These are phyloP conservation scores for Phoenix dactylifera DNA, from an alignment of 176 grass and related monocot species.

Conservation along the genomic window DNA sequence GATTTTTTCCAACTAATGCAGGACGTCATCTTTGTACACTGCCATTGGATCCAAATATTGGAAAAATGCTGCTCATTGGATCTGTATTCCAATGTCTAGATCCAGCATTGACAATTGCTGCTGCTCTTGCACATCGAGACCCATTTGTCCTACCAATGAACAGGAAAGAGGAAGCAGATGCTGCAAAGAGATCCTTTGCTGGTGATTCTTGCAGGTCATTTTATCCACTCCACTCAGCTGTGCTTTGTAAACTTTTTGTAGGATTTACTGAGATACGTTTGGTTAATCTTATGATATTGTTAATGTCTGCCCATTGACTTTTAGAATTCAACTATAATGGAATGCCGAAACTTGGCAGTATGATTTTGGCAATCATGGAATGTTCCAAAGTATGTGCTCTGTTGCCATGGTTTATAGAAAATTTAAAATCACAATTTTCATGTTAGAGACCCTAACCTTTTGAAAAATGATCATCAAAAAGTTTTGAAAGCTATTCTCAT, in stretches of 20 bases:
- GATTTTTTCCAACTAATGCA: constrained; percentile 26
- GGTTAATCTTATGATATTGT: no score
- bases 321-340: no score
- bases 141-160: constrained; percentile 94
- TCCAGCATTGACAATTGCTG: constrained; percentile 84
- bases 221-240: constrained; percentile 10
- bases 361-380: no score
- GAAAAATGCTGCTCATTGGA: constrained; percentile 94
- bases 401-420: no score
- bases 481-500: no score
- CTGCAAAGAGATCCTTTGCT: constrained; percentile 89
- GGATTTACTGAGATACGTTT: not conserved
- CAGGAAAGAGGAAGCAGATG: constrained; percentile 92
- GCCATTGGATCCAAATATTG: constrained; percentile 89
- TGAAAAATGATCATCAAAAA: no score
- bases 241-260: constrained; percentile 11
- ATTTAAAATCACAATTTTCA: no score
- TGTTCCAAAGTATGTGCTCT: no score
- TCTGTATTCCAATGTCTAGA: constrained; percentile 88
- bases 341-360: no score
- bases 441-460: no score
- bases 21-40: constrained; percentile 76
- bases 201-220: constrained; percentile 76
- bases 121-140: constrained; percentile 71
- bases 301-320: no score